A percentile compares a stretch with the other conserved stretches of the same genome.
Evolutionary conservation across 352 stramenopile species (phyloP).

Genomic region (Stramenopiles sp.): DNA sequence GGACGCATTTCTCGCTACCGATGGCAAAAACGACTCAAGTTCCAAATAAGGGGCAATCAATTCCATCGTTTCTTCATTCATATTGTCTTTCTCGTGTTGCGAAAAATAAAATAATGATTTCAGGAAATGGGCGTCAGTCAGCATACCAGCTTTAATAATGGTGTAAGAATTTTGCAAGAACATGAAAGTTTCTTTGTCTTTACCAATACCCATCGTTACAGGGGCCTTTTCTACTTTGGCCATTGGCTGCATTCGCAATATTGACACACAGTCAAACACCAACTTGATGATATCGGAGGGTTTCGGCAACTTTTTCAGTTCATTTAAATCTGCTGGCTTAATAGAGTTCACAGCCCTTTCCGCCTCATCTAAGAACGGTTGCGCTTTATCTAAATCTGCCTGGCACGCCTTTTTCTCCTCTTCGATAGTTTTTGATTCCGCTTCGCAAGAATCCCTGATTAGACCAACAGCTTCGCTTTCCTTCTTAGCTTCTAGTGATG

Average conservation of each 20-base stretch:
- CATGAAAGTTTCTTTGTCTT: conserved; percentile 82
- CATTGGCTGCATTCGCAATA: conserved; percentile 81
- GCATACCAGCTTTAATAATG: conserved; percentile 74
- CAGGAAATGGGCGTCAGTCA: conserved; percentile 88
- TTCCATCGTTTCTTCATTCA: conserved; percentile 97
- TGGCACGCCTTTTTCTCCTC: conserved; percentile 84
- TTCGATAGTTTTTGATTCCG: conserved; percentile 77
- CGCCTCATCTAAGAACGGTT: conserved; percentile 89
- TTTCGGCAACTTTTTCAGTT: conserved; percentile 94
- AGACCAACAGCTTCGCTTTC: conserved; percentile 48
- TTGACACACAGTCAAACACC: conserved; percentile 90
- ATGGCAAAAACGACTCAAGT: conserved; percentile 79
- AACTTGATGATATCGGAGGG: conserved; percentile 94
- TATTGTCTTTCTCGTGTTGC: conserved; percentile 81
- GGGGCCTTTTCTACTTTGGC: conserved; percentile 80
- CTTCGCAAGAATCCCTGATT: conserved; percentile 90
- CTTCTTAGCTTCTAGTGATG: conserved; percentile 81
- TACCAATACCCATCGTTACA: neutral
- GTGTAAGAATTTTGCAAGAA: conserved; percentile 93
- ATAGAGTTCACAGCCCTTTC: conserved; percentile 93
- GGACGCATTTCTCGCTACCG: conserved; percentile 87
- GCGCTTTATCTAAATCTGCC: conserved; percentile 84
- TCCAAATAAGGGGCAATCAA: conserved; percentile 87
- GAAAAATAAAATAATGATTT: conserved; percentile 87
- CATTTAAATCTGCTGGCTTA: conserved; percentile 86